These are phyloP conservation scores for Umbelopsis sp. DNA, from an alignment of 192 early-diverging fungal genomes.

Conservation along the genomic window DNA sequence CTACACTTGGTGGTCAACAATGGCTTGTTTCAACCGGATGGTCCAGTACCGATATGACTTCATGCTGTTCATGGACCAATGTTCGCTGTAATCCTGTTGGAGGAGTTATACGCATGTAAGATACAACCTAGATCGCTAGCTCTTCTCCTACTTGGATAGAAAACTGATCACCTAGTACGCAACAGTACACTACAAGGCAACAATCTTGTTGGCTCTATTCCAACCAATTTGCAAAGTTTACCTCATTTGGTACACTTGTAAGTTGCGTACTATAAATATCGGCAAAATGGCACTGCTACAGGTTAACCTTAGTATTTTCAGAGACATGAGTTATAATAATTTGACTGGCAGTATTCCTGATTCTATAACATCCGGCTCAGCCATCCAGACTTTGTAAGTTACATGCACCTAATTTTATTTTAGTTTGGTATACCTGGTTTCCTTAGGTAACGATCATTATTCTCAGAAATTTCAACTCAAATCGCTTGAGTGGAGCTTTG, in stretches of 20 bases:
- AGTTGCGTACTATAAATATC: not conserved
- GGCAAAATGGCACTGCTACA: not conserved
- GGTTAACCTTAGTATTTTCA: not conserved
- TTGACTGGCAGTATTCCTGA: constrained; percentile 32
- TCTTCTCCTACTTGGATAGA: not conserved
- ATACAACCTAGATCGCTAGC: not conserved
- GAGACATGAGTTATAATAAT: constrained; percentile 33
- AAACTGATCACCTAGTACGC: not conserved
- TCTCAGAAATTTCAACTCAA: constrained; percentile 30
- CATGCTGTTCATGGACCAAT: constrained; percentile 32
- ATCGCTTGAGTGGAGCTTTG: constrained; percentile 19
- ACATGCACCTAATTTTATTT: not conserved
- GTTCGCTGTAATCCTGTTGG: constrained; percentile 33
- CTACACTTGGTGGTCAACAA: constrained; percentile 15
- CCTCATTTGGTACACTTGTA: constrained; percentile 30
- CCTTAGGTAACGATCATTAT: not conserved
- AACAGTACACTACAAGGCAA: constrained; percentile 28
- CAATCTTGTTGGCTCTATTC: constrained; percentile 30
- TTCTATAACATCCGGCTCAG: not conserved
- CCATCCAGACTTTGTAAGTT: constrained; percentile 26
- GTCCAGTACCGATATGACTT: constrained; percentile 30
- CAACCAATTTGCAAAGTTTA: constrained; percentile 27
- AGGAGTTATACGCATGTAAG: constrained; percentile 33
- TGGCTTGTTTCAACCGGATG: constrained; percentile 34
- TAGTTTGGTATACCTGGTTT: not conserved